Conservation (phyloP, 164 flowering plant species). For the Protea cynaroides region DNA sequence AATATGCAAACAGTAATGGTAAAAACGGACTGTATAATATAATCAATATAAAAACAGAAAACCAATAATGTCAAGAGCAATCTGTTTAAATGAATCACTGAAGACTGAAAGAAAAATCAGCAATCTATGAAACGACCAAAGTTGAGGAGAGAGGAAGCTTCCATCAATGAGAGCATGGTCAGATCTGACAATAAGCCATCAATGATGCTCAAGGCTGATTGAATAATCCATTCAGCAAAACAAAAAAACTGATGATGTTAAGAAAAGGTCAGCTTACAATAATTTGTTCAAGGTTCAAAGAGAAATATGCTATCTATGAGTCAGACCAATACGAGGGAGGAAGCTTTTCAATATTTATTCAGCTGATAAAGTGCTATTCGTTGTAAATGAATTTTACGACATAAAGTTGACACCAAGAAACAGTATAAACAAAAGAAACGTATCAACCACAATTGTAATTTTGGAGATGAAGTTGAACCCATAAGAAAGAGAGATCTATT, state of each 20-base stretch:
- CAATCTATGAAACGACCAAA: neutral
- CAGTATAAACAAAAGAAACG: neutral
- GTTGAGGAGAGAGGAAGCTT: neutral
- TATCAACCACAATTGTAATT: neutral
- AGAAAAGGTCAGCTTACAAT: too few species aligned
- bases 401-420: neutral
- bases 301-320: too few species aligned
- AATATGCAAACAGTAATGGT: too few species aligned
- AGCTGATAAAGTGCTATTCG: neutral
- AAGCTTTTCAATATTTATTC: too few species aligned
- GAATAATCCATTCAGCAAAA: neutral
- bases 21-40: too few species aligned
- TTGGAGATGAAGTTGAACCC: neutral
- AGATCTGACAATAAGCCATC: neutral
- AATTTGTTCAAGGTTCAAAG: too few species aligned
- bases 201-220: conserved; percentile 2
- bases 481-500: neutral
- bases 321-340: too few species aligned
- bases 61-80: too few species aligned
- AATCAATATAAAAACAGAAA: too few species aligned
- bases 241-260: neutral
- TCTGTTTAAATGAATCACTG: too few species aligned
- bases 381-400: neutral
- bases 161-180: neutral
- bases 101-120: neutral